Percentiles rank a stretch among this genome's conserved stretches.
phyloP scores from a whole-genome alignment of 2,329 filamentous ascomycete species.

The Orbilia quercus region DNA sequence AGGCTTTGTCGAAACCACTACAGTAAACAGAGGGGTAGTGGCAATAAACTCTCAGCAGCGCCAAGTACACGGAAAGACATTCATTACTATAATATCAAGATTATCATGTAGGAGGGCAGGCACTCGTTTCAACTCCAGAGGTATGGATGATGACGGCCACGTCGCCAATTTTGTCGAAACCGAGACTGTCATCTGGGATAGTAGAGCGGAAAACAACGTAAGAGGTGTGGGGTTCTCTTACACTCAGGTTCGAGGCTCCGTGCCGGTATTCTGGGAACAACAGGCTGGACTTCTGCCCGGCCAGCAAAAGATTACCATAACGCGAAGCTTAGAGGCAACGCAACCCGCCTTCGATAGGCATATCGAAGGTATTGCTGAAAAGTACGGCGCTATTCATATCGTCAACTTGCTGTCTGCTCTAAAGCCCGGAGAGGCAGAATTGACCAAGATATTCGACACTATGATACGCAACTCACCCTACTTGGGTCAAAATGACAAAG shows the following conservation, averaged over 20 bases:
- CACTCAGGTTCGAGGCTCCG: slow-evolving; percentile 88
- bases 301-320: slow-evolving; percentile 93
- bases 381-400: slow-evolving; percentile 90
- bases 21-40: slow-evolving; percentile 77
- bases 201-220: slow-evolving; percentile 43
- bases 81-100: slow-evolving; percentile 86
- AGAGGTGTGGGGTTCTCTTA: slow-evolving; percentile 82
- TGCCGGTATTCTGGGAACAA: slow-evolving; percentile 98
- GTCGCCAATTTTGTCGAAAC: slow-evolving; percentile 99
- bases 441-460: slow-evolving; percentile 81
- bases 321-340: slow-evolving; percentile 86
- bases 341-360: slow-evolving; percentile 96
- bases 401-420: slow-evolving; percentile 93
- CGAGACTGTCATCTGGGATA: slow-evolving; percentile 88
- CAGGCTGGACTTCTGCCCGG: slow-evolving; percentile 85
- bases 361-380: slow-evolving; percentile 84
- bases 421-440: slow-evolving; percentile 85
- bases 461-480: slow-evolving; percentile 80
- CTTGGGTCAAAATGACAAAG: slow-evolving; percentile 70
- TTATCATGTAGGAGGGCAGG: slow-evolving; percentile 90
- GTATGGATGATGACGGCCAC: slow-evolving; percentile 96
- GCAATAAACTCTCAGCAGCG: slow-evolving; percentile 54
- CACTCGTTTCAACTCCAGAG: slow-evolving; percentile 95
- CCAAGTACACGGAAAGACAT: slow-evolving; percentile 76
- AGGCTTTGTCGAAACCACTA: slow-evolving; percentile 88